Conservation (phyloP, 352 stramenopile species). For the Pythium dissimile region DNA sequence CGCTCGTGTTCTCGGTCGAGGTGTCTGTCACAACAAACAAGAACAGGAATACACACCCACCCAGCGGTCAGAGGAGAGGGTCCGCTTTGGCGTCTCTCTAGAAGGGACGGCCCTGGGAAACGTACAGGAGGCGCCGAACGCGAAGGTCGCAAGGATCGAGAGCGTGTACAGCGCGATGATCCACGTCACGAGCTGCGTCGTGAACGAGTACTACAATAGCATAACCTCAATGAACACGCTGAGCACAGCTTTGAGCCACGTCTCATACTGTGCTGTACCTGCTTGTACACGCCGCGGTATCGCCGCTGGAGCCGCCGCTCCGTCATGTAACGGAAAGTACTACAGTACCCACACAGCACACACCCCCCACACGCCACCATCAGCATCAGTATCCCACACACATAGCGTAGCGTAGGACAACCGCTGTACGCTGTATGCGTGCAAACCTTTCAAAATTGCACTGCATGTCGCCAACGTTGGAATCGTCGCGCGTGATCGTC, state of each 20-base stretch:
- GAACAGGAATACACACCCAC: not conserved
- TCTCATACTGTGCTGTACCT: slow-evolving; percentile 14
- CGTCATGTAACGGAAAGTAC: slow-evolving; percentile 36
- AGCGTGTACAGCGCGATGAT: slow-evolving; percentile 35
- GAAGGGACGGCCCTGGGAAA: slow-evolving; percentile 4
- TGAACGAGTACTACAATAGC: slow-evolving; percentile 29
- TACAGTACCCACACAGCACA: slow-evolving; percentile 13
- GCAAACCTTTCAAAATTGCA: too few relatives aligned
- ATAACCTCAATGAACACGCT: not conserved
- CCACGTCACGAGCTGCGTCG: slow-evolving; percentile 33
- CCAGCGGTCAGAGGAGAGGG: not conserved
- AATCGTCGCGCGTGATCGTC: not conserved
- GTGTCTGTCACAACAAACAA: too few relatives aligned
- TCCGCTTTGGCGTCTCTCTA: not conserved
- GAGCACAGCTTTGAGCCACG: not conserved
- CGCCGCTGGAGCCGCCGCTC: slow-evolving; percentile 30
- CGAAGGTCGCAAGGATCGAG: slow-evolving; percentile 29
- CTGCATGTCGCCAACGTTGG: too few relatives aligned
- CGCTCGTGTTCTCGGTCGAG: slow-evolving; percentile 12
- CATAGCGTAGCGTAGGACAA: too few relatives aligned
- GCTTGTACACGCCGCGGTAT: slow-evolving; percentile 38
- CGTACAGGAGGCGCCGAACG: slow-evolving; percentile 29
- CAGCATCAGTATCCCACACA: too few relatives aligned
- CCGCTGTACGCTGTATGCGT: too few relatives aligned
- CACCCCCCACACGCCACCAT: not conserved